phyloP scores from a whole-genome alignment of 805 yeast genomes.

The Starmerella tilneyi region DNA sequence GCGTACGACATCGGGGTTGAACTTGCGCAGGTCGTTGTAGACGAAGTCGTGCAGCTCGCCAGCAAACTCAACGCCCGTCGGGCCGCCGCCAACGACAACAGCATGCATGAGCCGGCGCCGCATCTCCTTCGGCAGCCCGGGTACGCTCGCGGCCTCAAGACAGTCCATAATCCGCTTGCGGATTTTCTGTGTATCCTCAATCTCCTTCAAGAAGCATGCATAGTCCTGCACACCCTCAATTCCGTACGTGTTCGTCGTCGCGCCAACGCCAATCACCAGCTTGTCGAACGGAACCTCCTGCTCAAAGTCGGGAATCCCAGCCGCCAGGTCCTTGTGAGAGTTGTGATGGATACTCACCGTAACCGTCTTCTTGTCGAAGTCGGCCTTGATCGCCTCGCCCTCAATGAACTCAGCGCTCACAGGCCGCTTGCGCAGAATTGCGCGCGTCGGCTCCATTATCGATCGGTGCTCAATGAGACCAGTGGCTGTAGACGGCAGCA shows the following conservation, averaged over 20 bases:
- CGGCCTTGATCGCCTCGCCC: constrained; percentile 81
- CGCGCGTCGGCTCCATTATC: constrained; percentile 85
- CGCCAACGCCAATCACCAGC: constrained; percentile 87
- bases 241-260: constrained; percentile 88
- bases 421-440: constrained; percentile 65
- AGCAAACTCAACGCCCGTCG: constrained; percentile 96
- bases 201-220: constrained; percentile 82
- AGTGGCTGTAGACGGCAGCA: constrained; percentile 87
- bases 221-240: constrained; percentile 83
- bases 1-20: constrained; percentile 76
- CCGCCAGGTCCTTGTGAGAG: constrained; percentile 19
- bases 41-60: constrained; percentile 93
- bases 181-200: constrained; percentile 75
- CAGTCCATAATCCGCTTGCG: constrained; percentile 74
- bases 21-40: constrained; percentile 76
- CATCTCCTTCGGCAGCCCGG: constrained; percentile 54
- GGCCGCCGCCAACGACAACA: constrained; percentile 97
- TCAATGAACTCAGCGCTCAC: constrained; percentile 75
- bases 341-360: constrained; percentile 38
- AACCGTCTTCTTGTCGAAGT: constrained; percentile 56
- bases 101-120: constrained; percentile 75
- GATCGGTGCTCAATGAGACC: constrained; percentile 85
- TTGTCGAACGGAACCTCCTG: constrained; percentile 61
- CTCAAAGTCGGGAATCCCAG: constrained; percentile 35
- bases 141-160: constrained; percentile 81